Percentiles rank a stretch among this genome's conserved stretches.
These are phyloP conservation scores for Annulohypoxylon stygium DNA, from an alignment of 495 filamentous ascomycete species.

Conservation along the genomic window DNA sequence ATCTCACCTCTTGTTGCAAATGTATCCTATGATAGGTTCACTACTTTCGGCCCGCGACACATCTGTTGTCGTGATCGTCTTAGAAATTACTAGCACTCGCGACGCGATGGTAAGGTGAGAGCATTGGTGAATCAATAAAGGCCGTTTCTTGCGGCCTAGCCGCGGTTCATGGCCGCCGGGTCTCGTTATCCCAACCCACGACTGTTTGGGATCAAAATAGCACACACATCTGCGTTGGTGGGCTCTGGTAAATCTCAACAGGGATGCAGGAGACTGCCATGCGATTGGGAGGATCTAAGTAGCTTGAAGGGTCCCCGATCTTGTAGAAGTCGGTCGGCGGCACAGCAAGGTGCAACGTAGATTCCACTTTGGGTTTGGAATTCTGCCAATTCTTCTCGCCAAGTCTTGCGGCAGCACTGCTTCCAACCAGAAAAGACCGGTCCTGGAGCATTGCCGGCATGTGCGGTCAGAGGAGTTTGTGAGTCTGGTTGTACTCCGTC, in stretches of 20 bases:
- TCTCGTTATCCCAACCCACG: constrained; percentile 43
- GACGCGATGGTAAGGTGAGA: constrained; percentile 17
- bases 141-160: constrained; percentile 38
- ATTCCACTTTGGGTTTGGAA: constrained; percentile 44
- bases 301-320: constrained; percentile 45
- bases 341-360: constrained; percentile 46
- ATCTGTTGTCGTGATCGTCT: constrained; percentile 31
- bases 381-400: constrained; percentile 47
- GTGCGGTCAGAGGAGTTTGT: constrained; percentile 52
- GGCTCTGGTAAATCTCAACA: constrained; percentile 35
- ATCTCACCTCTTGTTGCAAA: constrained; percentile 35
- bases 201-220: constrained; percentile 45
- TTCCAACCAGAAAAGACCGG: constrained; percentile 49
- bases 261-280: constrained; percentile 38
- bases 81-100: constrained; percentile 26
- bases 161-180: constrained; percentile 29
- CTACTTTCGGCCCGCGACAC: constrained; percentile 46
- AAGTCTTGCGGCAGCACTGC: constrained; percentile 39
- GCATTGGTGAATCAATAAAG: constrained; percentile 41
- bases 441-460: constrained; percentile 52
- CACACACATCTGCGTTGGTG: constrained; percentile 32
- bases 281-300: constrained; percentile 49
- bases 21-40: constrained; percentile 34
- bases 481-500: constrained; percentile 46
- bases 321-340: constrained; percentile 47